Evolutionary conservation across 78 protist species (phyloP), one percentile per base, ranked within the genome.

Genomic region (Cyanophora paradoxa): DNA sequence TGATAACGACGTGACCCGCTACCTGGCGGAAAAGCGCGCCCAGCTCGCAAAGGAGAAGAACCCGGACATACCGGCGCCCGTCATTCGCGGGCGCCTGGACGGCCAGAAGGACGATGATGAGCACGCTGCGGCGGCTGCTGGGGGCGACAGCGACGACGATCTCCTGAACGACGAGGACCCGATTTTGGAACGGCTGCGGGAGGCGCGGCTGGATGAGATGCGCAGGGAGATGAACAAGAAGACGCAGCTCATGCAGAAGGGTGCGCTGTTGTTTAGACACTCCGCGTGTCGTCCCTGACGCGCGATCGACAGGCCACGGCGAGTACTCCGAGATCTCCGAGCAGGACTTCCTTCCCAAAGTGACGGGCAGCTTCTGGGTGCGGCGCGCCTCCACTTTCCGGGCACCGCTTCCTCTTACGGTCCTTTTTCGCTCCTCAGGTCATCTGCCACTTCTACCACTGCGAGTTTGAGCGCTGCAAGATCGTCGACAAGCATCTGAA

Each of bases 401-500:
- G n/a, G n/a, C n/a, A n/a, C n/a, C n/a, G n/a, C n/a, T n/a, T n/a
- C n/a, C n/a, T n/a, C n/a, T n/a, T n/a, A n/a, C n/a, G n/a, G n/a
- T n/a, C n/a, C n/a, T n/a, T n/a, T n/a, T n/a, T n/a, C n/a, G n/a
- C n/a, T n/a, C n/a, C n/a, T n/a, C n/a, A 70, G 44, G 82, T 48
- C 0, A 79, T 79, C 10, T 62, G 48, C 24, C 88, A 84, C 79
- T 88, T 88, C 46, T 88, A 44, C 64, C 87, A 84, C 65, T 16
- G 37, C 10, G 85, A 88, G 28, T 88, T 88, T 33, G 65, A 41
- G 40, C 66, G 88, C 31, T 88, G 93, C 77, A 72, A 82, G 68
- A 58, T 88, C 6, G 44, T 88, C 0, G 88, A 88, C 65, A 67
- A 71, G 34, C 78, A 82, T 41, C 56, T 84, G 33, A 2, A 13